A percentile compares a stretch with the other conserved stretches of the same genome.
Conservation (phyloP, 31 red algal species). For the Odonthalia washingtoniensis region DNA sequence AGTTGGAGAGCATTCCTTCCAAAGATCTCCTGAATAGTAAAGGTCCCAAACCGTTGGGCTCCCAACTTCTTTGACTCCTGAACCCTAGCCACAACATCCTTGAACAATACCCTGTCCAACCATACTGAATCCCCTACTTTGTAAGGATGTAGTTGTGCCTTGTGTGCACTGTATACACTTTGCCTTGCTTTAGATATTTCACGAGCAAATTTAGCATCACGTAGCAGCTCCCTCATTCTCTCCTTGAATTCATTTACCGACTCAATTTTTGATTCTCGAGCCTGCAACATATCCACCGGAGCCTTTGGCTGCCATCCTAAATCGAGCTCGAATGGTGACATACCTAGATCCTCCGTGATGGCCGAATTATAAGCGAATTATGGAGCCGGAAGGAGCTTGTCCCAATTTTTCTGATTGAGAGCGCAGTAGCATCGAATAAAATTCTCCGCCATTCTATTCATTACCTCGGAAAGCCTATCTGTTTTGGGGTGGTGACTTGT, state of each 20-base stretch:
- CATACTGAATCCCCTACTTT: constrained; percentile 3
- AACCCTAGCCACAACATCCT: not conserved
- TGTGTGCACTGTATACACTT: too few relatives aligned
- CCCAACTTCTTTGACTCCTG: constrained; percentile 15
- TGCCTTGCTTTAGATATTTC: too few relatives aligned
- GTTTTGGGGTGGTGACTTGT: not conserved
- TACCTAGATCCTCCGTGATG: not conserved
- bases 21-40: constrained; percentile 2
- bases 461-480: constrained; percentile 13
- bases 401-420: not conserved
- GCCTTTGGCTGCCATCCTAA: not conserved
- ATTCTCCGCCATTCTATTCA: not conserved
- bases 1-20: constrained; percentile 34
- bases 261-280: too few relatives aligned
- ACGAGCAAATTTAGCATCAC: too few relatives aligned
- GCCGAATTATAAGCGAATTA: not conserved
- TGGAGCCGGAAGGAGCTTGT: not conserved
- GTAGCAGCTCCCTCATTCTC: too few relatives aligned
- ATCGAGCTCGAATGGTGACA: not conserved
- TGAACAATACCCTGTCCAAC: not conserved
- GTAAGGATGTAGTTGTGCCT: too few relatives aligned
- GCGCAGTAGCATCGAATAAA: constrained; percentile 11
- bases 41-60: not conserved
- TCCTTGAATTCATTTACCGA: too few relatives aligned
- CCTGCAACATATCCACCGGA: too few relatives aligned